Conservation (phyloP, 805 yeast genomes). For the Suhomyces canberraensis region DNA sequence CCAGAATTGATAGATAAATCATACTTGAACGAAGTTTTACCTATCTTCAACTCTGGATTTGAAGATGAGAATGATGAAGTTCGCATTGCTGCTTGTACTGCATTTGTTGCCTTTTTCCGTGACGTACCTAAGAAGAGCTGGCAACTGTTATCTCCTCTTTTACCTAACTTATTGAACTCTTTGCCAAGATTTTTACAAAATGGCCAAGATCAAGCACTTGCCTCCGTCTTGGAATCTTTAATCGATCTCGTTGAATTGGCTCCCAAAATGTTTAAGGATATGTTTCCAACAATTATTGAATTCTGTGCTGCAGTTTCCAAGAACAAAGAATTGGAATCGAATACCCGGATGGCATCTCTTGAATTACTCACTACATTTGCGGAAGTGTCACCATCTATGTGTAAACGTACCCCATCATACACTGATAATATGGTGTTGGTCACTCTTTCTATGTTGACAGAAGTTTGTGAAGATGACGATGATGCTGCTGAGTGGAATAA, state of each 20-base stretch:
- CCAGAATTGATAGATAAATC: slow-evolving; percentile 72
- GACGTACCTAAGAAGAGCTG: slow-evolving; percentile 75
- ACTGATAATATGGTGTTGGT: slow-evolving; percentile 67
- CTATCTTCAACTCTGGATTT: slow-evolving; percentile 78
- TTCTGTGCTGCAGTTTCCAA: slow-evolving; percentile 83
- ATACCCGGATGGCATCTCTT: slow-evolving; percentile 79
- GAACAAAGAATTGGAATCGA: slow-evolving; percentile 73
- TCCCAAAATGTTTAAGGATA: slow-evolving; percentile 88
- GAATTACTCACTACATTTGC: slow-evolving; percentile 88
- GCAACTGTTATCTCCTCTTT: slow-evolving; percentile 69
- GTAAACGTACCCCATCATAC: slow-evolving; percentile 73
- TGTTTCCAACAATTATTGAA: slow-evolving; percentile 84
- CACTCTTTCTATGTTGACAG: slow-evolving; percentile 84
- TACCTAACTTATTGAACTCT: slow-evolving; percentile 82
- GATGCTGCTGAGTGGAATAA: slow-evolving; percentile 87
- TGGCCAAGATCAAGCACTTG: slow-evolving; percentile 77
- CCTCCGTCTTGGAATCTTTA: slow-evolving; percentile 83
- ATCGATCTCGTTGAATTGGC: slow-evolving; percentile 91
- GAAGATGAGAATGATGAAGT: slow-evolving; percentile 78
- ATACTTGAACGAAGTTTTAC: slow-evolving; percentile 53
- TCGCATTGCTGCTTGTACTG: slow-evolving; percentile 85
- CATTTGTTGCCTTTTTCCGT: slow-evolving; percentile 87
- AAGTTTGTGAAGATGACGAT: slow-evolving; percentile 84
- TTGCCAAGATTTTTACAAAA: slow-evolving; percentile 77
- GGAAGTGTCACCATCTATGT: slow-evolving; percentile 94